Evolutionary conservation across 2,329 filamentous ascomycete genomes (phyloP).

Genomic region (Beauveria sp.): DNA sequence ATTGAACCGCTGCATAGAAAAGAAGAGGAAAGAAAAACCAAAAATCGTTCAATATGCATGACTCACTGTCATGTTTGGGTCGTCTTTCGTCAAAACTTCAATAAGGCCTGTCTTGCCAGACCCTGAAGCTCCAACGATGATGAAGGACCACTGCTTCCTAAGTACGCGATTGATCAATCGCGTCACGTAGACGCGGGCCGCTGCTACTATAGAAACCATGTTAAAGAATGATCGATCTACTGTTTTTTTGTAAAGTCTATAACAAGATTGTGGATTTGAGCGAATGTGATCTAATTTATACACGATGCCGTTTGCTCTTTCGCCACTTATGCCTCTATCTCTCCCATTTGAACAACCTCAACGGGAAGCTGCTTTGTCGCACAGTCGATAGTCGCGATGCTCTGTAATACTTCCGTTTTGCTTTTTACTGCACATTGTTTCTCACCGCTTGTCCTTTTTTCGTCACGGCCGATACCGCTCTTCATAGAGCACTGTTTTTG

Average conservation of each 20-base stretch:
- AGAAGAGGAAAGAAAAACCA: background rate
- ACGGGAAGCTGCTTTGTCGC: background rate
- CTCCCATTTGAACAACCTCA: background rate
- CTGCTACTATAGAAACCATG: background rate
- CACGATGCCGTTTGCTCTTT: background rate
- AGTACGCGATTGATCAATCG: background rate
- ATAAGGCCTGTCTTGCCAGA: background rate
- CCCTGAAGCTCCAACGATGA: background rate
- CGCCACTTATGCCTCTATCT: background rate
- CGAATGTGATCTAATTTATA: background rate
- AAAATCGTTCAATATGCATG: background rate
- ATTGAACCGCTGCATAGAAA: background rate
- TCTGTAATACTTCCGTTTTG: background rate
- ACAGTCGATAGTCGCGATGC: background rate
- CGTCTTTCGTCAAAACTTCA: background rate
- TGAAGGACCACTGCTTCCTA: background rate
- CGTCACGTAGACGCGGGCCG: background rate
- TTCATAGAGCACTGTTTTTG: background rate
- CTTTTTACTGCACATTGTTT: background rate
- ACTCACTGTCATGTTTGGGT: background rate
- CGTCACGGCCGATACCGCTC: background rate
- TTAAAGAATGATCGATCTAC: background rate
- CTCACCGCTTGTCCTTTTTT: background rate
- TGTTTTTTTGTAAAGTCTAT: background rate
- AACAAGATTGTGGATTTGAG: background rate